These are phyloP conservation scores for Beauveria bassiana DNA, from an alignment of 2,329 filamentous ascomycete genomes.

Conservation along the genomic window DNA sequence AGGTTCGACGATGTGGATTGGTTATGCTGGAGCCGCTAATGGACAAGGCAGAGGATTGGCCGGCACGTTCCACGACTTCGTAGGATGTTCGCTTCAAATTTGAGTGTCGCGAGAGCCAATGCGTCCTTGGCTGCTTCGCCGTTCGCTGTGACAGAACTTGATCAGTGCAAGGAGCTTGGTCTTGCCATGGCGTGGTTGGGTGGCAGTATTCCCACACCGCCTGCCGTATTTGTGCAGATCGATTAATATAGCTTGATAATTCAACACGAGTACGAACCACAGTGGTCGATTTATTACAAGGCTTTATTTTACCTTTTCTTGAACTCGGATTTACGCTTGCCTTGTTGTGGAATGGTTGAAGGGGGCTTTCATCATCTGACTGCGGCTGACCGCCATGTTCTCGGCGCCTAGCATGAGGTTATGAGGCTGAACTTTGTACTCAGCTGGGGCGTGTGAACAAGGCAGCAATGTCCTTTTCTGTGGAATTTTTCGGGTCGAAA, in stretches of 20 bases:
- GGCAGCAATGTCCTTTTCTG: too few relatives aligned
- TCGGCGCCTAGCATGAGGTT: background rate
- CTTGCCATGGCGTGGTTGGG: background rate
- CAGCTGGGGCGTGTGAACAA: background rate
- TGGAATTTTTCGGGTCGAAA: too few relatives aligned
- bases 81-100: background rate
- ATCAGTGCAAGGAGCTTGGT: background rate
- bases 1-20: background rate
- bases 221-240: background rate
- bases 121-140: background rate
- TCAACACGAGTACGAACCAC: background rate
- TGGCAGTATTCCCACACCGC: constrained; percentile 10
- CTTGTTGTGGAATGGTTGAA: background rate
- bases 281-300: background rate
- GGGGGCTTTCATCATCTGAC: constrained; percentile 1
- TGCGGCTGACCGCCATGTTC: constrained; percentile 2
- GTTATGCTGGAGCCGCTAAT: background rate
- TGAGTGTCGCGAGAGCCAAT: background rate
- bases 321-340: background rate
- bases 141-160: background rate
- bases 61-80: background rate
- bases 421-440: background rate
- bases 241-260: too few relatives aligned
- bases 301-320: background rate
- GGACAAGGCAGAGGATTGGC: background rate